Conservation (phyloP, 2,329 filamentous ascomycete genomes). For the Phialophora tarda region DNA sequence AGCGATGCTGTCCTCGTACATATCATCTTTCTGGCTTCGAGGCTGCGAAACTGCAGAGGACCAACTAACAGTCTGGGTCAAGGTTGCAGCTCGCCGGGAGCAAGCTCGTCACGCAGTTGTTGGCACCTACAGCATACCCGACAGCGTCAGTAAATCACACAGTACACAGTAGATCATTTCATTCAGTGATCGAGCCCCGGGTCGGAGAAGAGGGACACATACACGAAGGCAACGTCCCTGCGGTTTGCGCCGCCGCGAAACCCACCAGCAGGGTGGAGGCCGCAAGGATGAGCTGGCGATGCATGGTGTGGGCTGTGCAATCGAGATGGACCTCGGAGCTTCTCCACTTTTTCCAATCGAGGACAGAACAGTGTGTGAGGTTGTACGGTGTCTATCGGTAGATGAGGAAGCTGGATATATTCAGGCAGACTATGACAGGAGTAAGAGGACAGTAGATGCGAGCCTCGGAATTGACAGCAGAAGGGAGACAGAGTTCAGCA, state of each 20-base stretch:
- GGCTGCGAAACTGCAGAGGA: neutral
- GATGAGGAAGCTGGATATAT: neutral
- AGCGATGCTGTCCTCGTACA: neutral
- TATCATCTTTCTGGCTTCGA: neutral
- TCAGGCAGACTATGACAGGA: too few species aligned
- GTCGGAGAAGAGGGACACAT: conserved; percentile 12
- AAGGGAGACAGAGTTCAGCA: neutral
- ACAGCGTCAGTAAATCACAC: neutral
- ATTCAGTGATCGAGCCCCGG: too few species aligned
- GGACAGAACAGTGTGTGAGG: too few species aligned
- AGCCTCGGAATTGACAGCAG: neutral
- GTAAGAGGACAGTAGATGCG: neutral
- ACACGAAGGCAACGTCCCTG: conserved; percentile 29
- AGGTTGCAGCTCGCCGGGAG: conserved; percentile 49
- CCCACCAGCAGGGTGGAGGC: conserved; percentile 30
- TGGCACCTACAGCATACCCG: conserved; percentile 29
- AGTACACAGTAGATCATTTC: neutral
- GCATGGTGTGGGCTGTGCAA: conserved; percentile 11
- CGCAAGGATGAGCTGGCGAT: conserved; percentile 25
- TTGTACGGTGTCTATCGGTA: neutral
- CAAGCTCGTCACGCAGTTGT: conserved; percentile 49
- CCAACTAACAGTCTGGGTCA: conserved; percentile 50
- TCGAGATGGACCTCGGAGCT: neutral
- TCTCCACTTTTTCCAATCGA: conserved; percentile 1
- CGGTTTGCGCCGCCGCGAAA: conserved; percentile 26